Percentiles rank a stretch among this genome's conserved stretches.
phyloP scores from a whole-genome alignment of 1,284 basidiomycete species.

The Cystobasidium pallidum region DNA sequence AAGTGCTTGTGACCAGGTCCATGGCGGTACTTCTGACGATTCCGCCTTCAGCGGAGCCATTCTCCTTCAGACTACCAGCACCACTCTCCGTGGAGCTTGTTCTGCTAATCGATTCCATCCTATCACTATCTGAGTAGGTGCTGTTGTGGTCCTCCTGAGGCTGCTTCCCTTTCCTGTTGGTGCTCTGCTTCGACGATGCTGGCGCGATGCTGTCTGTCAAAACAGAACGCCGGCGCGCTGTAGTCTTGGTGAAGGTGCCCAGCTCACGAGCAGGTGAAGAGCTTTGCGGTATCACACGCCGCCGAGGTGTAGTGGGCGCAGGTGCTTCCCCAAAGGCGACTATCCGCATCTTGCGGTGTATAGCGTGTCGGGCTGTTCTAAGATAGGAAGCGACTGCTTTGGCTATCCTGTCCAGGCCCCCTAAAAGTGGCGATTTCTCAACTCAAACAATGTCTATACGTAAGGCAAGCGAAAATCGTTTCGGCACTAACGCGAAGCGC shows the following conservation, averaged over 20 bases:
- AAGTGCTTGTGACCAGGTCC: conserved; percentile 38
- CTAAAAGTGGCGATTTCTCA: no score
- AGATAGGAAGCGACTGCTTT: neutral
- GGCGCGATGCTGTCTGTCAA: conserved; percentile 5
- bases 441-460: no score
- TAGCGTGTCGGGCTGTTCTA: neutral
- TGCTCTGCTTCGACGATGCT: conserved; percentile 12
- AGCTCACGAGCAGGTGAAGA: neutral
- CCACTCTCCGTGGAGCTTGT: neutral
- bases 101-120: neutral
- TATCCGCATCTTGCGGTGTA: neutral
- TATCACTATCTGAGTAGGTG: neutral
- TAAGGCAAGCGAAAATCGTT: no score
- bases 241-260: conserved; percentile 10
- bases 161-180: conserved; percentile 8
- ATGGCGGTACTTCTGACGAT: conserved; percentile 13
- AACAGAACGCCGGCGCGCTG: conserved; percentile 5
- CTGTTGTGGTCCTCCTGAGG: neutral
- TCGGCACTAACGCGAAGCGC: no score
- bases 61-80: conserved; percentile 7
- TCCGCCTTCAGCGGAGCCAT: neutral
- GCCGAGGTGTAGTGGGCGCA: neutral
- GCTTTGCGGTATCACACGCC: neutral
- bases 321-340: conserved; percentile 12
- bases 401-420: neutral